A percentile compares a stretch with the other conserved stretches of the same genome.
Conservation (phyloP, 306 rosid species). For the Vigna nakashimae region DNA sequence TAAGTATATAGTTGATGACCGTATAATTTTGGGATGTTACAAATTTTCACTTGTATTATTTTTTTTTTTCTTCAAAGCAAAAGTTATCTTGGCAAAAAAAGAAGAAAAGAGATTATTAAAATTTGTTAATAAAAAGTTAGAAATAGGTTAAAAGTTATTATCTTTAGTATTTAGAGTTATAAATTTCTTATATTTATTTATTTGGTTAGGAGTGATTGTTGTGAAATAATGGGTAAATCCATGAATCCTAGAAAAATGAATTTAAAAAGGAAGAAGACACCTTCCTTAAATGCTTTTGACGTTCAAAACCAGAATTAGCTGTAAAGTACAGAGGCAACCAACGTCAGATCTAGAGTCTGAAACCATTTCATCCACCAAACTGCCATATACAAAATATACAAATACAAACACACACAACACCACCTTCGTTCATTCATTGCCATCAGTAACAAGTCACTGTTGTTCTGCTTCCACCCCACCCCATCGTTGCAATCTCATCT, state of each 20-base stretch:
- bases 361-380: neutral
- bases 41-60: too few species aligned
- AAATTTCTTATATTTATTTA: too few species aligned
- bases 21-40: too few species aligned
- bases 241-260: neutral
- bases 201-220: too few species aligned
- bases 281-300: slow-evolving; percentile 1
- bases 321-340: slow-evolving; percentile 1
- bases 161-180: too few species aligned
- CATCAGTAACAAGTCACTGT: neutral
- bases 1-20: too few species aligned
- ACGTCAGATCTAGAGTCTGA: slow-evolving; percentile 12
- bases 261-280: neutral
- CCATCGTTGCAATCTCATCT: too few species aligned
- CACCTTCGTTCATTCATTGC: neutral
- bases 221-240: neutral
- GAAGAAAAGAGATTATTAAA: too few species aligned
- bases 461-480: neutral
- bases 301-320: neutral
- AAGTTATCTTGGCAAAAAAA: neutral
- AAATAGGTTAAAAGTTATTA: too few species aligned
- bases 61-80: too few species aligned
- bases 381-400: neutral
- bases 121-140: too few species aligned
- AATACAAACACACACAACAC: neutral